phyloP scores from a whole-genome alignment of 2,329 filamentous ascomycete genomes.

The Gaeumannomyces sp. region DNA sequence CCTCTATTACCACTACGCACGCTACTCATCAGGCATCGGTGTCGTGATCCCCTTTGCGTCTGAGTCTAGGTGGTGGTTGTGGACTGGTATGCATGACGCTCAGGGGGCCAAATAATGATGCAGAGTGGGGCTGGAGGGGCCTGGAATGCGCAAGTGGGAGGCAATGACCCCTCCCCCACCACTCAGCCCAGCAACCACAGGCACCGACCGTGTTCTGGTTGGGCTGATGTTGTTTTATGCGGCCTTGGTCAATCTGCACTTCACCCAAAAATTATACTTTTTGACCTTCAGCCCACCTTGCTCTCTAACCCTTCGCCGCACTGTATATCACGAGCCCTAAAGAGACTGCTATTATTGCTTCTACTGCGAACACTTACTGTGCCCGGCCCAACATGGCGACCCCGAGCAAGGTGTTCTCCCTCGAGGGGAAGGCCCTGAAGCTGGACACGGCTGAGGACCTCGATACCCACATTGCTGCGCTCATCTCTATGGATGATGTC shows the following conservation, averaged over 20 bases:
- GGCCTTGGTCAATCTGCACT: not conserved
- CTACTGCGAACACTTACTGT: not conserved
- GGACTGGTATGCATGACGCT: too few species aligned
- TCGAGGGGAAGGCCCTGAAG: conserved; percentile 88
- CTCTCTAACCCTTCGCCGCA: too few species aligned
- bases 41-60: too few species aligned
- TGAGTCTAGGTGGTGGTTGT: too few species aligned
- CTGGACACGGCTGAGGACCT: conserved; percentile 84
- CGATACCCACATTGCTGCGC: conserved; percentile 71
- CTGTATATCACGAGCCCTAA: not conserved
- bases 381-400: conserved; percentile 3
- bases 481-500: conserved; percentile 65
- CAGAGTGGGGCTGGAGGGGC: too few species aligned
- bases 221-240: too few species aligned
- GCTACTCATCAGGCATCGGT: too few species aligned
- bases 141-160: not conserved
- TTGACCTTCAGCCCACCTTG: not conserved
- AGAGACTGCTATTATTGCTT: not conserved
- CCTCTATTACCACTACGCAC: too few species aligned
- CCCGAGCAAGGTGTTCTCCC: conserved; percentile 65
- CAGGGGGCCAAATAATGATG: too few species aligned
- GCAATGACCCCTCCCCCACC: not conserved
- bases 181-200: not conserved
- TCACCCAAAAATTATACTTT: not conserved
- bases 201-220: not conserved